A percentile compares a stretch with the other conserved stretches of the same genome.
phyloP scores from a whole-genome alignment of 768 basidiomycete genomes.

The Phylloporus rhodoxanthus region DNA sequence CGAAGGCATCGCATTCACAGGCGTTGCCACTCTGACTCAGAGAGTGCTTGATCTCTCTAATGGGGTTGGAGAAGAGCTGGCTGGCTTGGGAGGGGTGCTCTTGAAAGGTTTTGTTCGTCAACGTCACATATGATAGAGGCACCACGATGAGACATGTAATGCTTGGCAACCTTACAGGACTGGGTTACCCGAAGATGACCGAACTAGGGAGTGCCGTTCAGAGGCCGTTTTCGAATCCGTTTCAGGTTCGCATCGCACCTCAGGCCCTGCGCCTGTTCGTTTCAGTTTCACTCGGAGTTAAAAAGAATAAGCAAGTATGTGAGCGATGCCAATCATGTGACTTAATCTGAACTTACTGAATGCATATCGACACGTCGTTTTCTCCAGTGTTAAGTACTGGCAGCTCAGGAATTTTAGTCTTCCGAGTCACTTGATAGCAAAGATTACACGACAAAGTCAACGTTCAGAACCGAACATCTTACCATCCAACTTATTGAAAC shows the following conservation, averaged over 20 bases:
- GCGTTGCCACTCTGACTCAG: conserved; percentile 2
- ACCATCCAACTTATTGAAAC: too few species aligned
- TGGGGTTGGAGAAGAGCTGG: neutral
- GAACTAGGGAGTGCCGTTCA: neutral
- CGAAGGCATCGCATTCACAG: neutral
- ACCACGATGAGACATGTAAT: neutral
- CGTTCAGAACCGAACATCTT: too few species aligned
- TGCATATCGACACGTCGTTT: too few species aligned
- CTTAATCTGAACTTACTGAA: too few species aligned
- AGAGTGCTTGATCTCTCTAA: neutral
- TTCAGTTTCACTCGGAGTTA: neutral
- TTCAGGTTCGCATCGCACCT: neutral
- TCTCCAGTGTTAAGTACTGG: too few species aligned
- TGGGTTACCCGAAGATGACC: neutral
- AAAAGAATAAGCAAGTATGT: too few species aligned
- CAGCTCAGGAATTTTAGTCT: too few species aligned
- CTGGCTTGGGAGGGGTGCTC: neutral
- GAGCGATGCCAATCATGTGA: neutral
- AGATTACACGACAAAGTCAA: too few species aligned
- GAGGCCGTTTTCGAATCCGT: neutral
- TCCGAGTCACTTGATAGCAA: too few species aligned
- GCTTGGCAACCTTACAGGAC: neutral
- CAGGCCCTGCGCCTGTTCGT: neutral
- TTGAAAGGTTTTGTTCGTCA: neutral
- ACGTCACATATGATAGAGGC: conserved; percentile 1